Conservation (phyloP, 2,329 filamentous ascomycete genomes). For the Scleromitrula shiraiana region DNA sequence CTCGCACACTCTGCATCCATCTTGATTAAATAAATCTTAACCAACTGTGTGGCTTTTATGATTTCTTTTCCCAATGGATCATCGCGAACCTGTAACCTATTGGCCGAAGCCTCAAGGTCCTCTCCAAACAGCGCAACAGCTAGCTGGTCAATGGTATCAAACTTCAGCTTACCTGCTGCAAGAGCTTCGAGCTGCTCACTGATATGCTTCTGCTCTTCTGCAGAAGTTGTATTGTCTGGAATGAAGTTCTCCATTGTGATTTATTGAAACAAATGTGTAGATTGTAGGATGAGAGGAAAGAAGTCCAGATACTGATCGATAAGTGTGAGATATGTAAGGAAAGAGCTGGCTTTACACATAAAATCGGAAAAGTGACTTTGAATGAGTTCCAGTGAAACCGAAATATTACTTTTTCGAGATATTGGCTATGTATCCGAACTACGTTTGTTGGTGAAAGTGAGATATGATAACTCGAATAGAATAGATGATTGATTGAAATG, state of each 20-base stretch:
- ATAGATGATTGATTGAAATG: neutral
- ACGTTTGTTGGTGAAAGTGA: neutral
- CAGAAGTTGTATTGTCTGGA: neutral
- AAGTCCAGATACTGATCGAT: neutral
- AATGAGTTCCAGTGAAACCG: neutral
- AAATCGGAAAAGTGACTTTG: too few relatives aligned
- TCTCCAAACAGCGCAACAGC: neutral
- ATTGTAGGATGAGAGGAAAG: neutral
- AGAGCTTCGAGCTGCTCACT: neutral
- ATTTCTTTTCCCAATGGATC: neutral
- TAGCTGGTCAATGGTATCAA: neutral
- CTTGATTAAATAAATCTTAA: constrained; percentile 17
- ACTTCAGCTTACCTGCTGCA: neutral
- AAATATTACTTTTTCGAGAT: neutral
- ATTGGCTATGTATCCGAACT: neutral
- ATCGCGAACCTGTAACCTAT: neutral
- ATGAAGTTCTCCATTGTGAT: too few relatives aligned
- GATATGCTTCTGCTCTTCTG: neutral
- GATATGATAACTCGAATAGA: neutral
- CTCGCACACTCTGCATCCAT: constrained; percentile 15
- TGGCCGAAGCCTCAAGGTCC: neutral
- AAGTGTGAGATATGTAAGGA: neutral
- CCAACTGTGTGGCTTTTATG: constrained; percentile 6
- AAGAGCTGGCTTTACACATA: neutral
- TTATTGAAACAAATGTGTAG: too few relatives aligned